These are phyloP conservation scores for Annona squamosa DNA, from an alignment of 164 flowering plant species.

Conservation along the genomic window DNA sequence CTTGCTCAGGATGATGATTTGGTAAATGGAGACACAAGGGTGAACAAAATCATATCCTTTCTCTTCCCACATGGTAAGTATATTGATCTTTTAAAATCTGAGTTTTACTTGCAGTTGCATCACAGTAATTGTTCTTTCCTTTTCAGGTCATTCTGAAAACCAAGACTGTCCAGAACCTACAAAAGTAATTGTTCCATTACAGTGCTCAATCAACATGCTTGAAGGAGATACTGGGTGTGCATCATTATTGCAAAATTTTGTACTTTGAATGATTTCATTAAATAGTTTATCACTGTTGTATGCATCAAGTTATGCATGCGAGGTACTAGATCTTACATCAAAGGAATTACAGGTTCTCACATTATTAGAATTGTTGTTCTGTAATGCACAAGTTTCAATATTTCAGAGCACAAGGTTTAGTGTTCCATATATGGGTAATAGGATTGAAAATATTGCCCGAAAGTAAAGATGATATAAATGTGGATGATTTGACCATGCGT, in stretches of 20 bases:
- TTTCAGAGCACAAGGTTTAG: too few species aligned
- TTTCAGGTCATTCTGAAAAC: constrained; percentile 24
- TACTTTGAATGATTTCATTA: neutral
- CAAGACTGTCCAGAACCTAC: constrained; percentile 29
- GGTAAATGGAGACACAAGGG: constrained; percentile 29
- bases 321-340: neutral
- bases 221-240: constrained; percentile 96
- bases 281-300: too few species aligned
- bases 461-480: too few species aligned
- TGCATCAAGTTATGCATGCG: neutral
- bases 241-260: neutral
- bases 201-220: constrained; percentile 90
- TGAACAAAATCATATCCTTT: constrained; percentile 64
- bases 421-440: too few species aligned
- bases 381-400: neutral
- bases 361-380: neutral
- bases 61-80: constrained; percentile 59
- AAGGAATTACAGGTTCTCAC: neutral
- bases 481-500: neutral
- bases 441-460: too few species aligned
- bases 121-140: neutral
- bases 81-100: neutral
- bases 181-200: constrained; percentile 53
- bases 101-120: constrained; percentile 1
- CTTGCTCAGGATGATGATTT: constrained; percentile 43